Conservation (phyloP, 208 protist species). For the Trypanosoma lewisi region DNA sequence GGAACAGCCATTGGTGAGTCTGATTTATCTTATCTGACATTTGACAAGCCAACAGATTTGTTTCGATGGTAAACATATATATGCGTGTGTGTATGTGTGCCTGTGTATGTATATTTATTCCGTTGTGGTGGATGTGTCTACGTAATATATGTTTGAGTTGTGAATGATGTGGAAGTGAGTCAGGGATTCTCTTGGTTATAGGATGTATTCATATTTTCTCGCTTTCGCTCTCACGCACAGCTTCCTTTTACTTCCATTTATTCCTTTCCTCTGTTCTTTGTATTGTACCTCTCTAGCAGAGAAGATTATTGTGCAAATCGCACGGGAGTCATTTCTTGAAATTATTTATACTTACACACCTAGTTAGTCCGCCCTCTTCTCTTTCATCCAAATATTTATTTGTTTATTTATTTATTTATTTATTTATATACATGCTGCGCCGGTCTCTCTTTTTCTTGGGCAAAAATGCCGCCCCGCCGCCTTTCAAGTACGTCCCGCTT, state of each 20-base stretch:
- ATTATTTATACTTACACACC: too few species aligned
- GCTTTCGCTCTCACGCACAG: too few species aligned
- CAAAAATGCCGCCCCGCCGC: conserved; percentile 25
- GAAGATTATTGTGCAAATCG: too few species aligned
- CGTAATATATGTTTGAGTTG: neutral
- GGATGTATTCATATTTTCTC: too few species aligned
- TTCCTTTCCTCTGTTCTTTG: too few species aligned
- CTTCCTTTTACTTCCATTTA: too few species aligned
- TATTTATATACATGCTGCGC: conserved; percentile 51
- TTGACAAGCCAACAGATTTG: neutral
- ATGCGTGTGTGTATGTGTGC: conserved; percentile 19
- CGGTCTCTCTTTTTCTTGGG: conserved; percentile 31
- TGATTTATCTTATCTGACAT: conserved; percentile 18
- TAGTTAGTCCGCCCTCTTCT: too few species aligned
- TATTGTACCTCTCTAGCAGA: too few species aligned
- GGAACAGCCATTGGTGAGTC: conserved; percentile 49
- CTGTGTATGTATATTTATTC: conserved; percentile 20
- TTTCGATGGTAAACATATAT: conserved; percentile 13
- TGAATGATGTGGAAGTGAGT: too few species aligned
- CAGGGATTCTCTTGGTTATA: too few species aligned
- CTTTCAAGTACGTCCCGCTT: conserved; percentile 81
- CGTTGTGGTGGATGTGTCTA: conserved; percentile 6
- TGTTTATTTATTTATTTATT: conserved; percentile 12
- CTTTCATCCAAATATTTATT: neutral
- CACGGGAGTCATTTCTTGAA: too few species aligned